Base-by-base conservation (phyloP, 805 yeast genomes). In the Saturnispora quitensis region DNA sequence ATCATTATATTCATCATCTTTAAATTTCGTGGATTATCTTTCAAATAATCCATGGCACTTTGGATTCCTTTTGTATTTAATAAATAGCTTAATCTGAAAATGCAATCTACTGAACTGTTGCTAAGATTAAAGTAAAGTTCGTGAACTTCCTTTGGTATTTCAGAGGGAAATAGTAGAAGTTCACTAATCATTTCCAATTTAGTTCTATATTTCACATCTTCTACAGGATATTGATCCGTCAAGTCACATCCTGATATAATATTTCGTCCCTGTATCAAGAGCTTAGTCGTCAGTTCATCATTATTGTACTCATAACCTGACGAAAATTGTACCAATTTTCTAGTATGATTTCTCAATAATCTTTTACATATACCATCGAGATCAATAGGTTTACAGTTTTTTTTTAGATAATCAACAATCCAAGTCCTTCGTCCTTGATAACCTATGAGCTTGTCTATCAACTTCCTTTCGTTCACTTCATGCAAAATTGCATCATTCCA, bases 1-100 rank as follows among this genome's bases (percentile, higher is more conserved):
- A 48, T 43, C 51, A 48, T 36, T 42, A 49, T 33, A 42, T 43
- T 49, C 48, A 49, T 43, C 44, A 43, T 49, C 31, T 43, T 42
- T 18, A 43, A 5, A 48, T 48, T 48, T 25, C 40, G 24, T 33
- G 50, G 50, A 22, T 48, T 33, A 2, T 13, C 7, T 13, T 35
- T 20, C n/a, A 43, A 18, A 15, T 18, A 43, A 13, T 43, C 25
- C 40, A 43, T 27, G 24, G 47, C 51, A 6, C 43, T 45, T n/a
- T 43, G 15, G 13, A 25, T 38, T 17, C 34, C 31, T 35, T 25
- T 17, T 17, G n/a, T 28, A 7, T 44, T 17, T n/a, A 49, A 12
- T 18, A 20, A n/a, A 4, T 38, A 20, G 27, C 17, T 7, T 28
- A 49, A 33, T 15, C 15, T 43, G 8, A 43, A 35, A 13, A 43